A percentile compares a stretch with the other conserved stretches of the same genome.
Conservation (phyloP, 768 basidiomycete genomes). For the Lentinus brumalis region DNA sequence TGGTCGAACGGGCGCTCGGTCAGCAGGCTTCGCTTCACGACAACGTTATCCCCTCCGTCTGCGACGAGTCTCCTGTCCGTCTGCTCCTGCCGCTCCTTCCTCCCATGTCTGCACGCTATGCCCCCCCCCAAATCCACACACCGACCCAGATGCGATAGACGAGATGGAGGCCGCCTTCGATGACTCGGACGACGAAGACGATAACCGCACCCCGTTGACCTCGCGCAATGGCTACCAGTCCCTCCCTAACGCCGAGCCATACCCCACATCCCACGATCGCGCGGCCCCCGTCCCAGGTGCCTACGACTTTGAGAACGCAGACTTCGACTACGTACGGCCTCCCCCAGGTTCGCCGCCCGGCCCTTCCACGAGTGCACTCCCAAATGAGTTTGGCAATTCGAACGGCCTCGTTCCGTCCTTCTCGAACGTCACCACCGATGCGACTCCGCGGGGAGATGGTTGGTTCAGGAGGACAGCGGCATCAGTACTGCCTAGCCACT, state of each 20-base stretch:
- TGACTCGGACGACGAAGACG: conserved; percentile 72
- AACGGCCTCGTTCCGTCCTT: conserved; percentile 67
- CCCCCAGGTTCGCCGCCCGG: conserved; percentile 83
- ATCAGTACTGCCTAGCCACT: conserved; percentile 56
- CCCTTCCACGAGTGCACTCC: conserved; percentile 62
- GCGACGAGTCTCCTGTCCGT: not conserved
- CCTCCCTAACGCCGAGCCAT: conserved; percentile 22
- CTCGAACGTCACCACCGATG: conserved; percentile 25
- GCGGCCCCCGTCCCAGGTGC: conserved; percentile 32
- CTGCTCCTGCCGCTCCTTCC: conserved; percentile 1
- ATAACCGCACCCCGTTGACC: conserved; percentile 43
- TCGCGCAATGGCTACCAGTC: conserved; percentile 27
- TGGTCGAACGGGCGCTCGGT: not conserved
- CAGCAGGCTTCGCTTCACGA: not conserved
- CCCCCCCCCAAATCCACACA: conserved; percentile 58
- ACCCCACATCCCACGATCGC: conserved; percentile 6
- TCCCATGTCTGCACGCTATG: conserved; percentile 58
- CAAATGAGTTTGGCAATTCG: conserved; percentile 73
- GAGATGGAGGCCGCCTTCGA: conserved; percentile 91
- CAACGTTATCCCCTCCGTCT: not conserved
- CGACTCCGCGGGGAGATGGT: conserved; percentile 35
- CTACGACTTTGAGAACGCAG: conserved; percentile 81
- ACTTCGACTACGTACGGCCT: conserved; percentile 67
- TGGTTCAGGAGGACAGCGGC: conserved; percentile 62
- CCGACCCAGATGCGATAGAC: conserved; percentile 47